phyloP scores from a whole-genome alignment of 2,329 filamentous ascomycete species.

The Colletotrichum truncatum region DNA sequence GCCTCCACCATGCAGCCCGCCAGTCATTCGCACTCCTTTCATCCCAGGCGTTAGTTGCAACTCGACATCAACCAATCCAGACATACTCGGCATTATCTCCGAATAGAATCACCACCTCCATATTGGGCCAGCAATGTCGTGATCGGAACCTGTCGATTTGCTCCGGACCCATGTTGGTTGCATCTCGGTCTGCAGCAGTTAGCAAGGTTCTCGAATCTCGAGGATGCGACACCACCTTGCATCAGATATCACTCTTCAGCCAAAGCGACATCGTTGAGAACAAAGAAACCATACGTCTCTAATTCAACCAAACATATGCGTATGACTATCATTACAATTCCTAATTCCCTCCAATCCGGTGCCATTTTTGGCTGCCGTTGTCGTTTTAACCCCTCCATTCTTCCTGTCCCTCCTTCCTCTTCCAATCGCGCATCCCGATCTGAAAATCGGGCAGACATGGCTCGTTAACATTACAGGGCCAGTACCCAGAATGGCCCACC shows the following conservation, averaged over 20 bases:
- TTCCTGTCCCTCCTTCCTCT: neutral
- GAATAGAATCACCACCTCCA: constrained; percentile 4
- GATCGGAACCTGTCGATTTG: constrained; percentile 13
- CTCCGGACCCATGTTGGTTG: neutral
- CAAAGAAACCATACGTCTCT: constrained; percentile 2
- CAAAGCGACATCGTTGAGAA: neutral
- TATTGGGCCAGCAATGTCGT: constrained; percentile 5
- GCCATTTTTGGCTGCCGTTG: constrained; percentile 19
- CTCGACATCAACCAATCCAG: neutral
- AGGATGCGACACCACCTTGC: neutral
- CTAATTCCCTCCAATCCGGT: constrained; percentile 21
- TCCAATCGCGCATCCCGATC: constrained; percentile 19
- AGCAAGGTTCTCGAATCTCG: neutral
- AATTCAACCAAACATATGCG: constrained; percentile 7
- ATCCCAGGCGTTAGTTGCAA: neutral
- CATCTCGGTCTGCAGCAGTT: neutral
- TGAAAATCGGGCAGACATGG: constrained; percentile 26
- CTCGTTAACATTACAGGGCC: constrained; percentile 29
- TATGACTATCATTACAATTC: constrained; percentile 19
- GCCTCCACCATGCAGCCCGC: constrained; percentile 3
- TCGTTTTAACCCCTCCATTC: constrained; percentile 6
- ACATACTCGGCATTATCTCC: constrained; percentile 5
- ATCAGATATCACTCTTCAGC: neutral
- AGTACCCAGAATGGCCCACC: constrained; percentile 27
- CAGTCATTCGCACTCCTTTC: neutral